Evolutionary conservation across 176 grass and related monocot species (phyloP).

Genomic region (Zea luxurians): DNA sequence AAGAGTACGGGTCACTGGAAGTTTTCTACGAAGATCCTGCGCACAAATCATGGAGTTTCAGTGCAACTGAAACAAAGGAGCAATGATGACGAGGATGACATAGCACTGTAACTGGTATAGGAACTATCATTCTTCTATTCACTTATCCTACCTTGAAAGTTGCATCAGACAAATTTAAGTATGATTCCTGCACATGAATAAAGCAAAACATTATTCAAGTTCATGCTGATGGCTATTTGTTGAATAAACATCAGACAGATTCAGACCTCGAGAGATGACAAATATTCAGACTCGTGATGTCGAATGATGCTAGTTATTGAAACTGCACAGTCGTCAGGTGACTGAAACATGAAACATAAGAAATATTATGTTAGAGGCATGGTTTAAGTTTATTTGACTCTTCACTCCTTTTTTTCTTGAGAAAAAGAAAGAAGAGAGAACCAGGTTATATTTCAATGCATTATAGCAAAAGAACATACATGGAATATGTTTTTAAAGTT

Average conservation of each 20-base stretch:
- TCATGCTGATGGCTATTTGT: not conserved
- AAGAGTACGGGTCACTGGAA: slow-evolving; percentile 89
- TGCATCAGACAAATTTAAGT: slow-evolving; percentile 74
- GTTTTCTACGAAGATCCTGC: slow-evolving; percentile 96
- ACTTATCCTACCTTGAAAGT: slow-evolving; percentile 76
- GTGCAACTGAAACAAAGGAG: not conserved
- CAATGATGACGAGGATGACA: no score
- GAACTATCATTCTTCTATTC: not conserved
- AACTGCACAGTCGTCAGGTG: slow-evolving; percentile 70
- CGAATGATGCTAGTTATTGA: slow-evolving; percentile 73
- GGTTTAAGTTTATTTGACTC: not conserved
- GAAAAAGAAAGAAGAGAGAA: not conserved
- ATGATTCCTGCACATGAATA: slow-evolving; percentile 65
- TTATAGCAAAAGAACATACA: not conserved
- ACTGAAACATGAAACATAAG: slow-evolving; percentile 56
- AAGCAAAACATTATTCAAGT: slow-evolving; percentile 27
- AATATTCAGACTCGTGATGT: slow-evolving; percentile 76
- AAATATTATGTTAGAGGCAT: slow-evolving; percentile 9
- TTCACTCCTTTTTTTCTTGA: not conserved
- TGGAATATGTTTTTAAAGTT: not conserved
- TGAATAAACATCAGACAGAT: slow-evolving; percentile 37
- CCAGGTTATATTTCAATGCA: slow-evolving; percentile 1
- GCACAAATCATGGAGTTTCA: slow-evolving; percentile 7
- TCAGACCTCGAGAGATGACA: slow-evolving; percentile 84
- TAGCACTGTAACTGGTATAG: not conserved